Conservation (phyloP, 805 yeast genomes). For the Kuraishia hungarica region DNA sequence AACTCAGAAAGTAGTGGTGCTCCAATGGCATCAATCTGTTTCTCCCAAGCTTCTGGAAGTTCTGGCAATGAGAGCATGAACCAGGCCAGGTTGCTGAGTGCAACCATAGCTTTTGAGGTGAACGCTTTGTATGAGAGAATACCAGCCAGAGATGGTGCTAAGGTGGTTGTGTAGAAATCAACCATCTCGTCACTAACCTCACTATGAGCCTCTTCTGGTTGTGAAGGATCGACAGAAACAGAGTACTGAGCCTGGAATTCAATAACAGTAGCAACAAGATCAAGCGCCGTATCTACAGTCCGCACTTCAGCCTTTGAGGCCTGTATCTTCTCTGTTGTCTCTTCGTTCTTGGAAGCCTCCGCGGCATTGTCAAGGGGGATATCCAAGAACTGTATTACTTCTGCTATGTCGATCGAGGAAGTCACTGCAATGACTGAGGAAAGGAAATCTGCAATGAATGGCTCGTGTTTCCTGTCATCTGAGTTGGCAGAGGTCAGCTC, state of each 20-base stretch:
- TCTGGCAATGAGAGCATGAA: constrained; percentile 17
- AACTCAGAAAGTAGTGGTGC: constrained; percentile 29
- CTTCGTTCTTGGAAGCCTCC: constrained; percentile 16
- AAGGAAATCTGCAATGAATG: constrained; percentile 14
- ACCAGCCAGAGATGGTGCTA: constrained; percentile 26
- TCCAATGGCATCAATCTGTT: neutral
- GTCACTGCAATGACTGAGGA: constrained; percentile 15
- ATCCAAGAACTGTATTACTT: constrained; percentile 18
- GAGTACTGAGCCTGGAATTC: constrained; percentile 34
- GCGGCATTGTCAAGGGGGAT: constrained; percentile 26
- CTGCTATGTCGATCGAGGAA: constrained; percentile 21
- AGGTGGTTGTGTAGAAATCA: constrained; percentile 6
- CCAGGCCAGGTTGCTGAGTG: constrained; percentile 71
- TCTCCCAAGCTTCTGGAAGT: neutral
- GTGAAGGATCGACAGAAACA: constrained; percentile 3
- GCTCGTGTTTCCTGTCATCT: constrained; percentile 7
- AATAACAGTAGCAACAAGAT: constrained; percentile 65
- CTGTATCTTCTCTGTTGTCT: constrained; percentile 29
- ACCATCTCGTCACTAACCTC: constrained; percentile 17
- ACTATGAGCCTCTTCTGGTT: neutral
- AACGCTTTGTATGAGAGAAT: constrained; percentile 35
- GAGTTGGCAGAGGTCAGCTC: constrained; percentile 17
- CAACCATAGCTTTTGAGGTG: constrained; percentile 47
- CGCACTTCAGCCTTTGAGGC: constrained; percentile 46
- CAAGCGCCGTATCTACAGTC: constrained; percentile 63